Evolutionary conservation across 2,329 filamentous ascomycete species (phyloP).

Genomic region (Aspergillus fructus): DNA sequence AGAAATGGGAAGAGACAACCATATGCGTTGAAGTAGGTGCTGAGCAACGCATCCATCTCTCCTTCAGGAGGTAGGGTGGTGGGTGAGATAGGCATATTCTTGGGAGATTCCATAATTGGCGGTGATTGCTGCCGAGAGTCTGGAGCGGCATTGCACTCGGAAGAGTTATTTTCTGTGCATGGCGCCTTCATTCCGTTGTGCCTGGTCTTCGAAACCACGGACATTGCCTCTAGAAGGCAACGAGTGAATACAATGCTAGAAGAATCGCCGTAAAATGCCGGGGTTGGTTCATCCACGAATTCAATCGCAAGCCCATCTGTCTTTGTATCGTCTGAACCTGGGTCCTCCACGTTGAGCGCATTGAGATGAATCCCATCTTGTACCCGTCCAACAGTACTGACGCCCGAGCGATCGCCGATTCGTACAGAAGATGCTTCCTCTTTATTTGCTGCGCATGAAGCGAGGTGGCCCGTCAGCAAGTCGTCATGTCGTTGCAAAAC

Average conservation of each 20-base stretch:
- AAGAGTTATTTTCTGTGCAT: no score
- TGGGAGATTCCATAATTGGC: neutral
- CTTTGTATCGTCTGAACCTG: no score
- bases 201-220: neutral
- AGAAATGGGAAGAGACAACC: slow-evolving; percentile 18
- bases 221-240: neutral
- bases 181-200: no score
- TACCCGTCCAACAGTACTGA: no score
- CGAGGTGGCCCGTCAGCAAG: no score
- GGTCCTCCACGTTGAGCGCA: no score
- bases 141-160: neutral
- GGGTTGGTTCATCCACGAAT: neutral
- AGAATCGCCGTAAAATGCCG: neutral
- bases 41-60: neutral
- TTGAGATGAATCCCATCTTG: no score
- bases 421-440: no score
- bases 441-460: no score
- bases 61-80: neutral
- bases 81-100: neutral
- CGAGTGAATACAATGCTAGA: neutral
- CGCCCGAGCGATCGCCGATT: no score
- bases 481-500: no score
- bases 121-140: neutral
- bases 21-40: neutral
- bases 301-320: no score